A percentile compares a stretch with the other conserved stretches of the same genome.
These are phyloP conservation scores for Aechmea fasciata DNA, from an alignment of 176 grass and related monocot species.

Conservation along the genomic window DNA sequence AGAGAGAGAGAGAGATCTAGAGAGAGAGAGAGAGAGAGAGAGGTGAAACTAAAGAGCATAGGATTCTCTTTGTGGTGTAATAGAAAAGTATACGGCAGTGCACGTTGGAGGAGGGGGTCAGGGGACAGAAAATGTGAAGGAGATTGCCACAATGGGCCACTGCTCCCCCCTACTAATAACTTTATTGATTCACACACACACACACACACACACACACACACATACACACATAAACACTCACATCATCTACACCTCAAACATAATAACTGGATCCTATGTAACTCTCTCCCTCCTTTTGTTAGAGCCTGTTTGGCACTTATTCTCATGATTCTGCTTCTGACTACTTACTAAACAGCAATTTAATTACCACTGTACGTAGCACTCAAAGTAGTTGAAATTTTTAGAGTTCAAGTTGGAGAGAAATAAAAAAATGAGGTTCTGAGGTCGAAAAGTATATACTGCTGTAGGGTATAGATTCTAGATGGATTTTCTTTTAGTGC, in stretches of 20 bases:
- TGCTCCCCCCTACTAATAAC: neutral
- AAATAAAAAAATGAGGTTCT: too few species aligned
- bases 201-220: too few species aligned
- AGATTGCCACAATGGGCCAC: slow-evolving; percentile 11
- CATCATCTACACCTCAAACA: too few species aligned
- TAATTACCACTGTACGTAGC: too few species aligned
- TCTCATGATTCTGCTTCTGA: neutral
- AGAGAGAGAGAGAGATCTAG: neutral
- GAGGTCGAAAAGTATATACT: too few species aligned
- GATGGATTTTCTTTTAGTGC: too few species aligned
- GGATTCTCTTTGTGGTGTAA: slow-evolving; percentile 20
- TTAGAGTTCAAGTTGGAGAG: too few species aligned
- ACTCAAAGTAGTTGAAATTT: too few species aligned
- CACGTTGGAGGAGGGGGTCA: slow-evolving; percentile 43
- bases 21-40: neutral
- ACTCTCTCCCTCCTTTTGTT: neutral
- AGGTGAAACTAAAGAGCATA: slow-evolving; percentile 12
- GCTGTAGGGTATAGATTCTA: too few species aligned
- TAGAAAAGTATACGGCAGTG: slow-evolving; percentile 28
- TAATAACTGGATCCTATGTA: neutral
- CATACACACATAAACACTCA: too few species aligned
- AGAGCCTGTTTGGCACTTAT: neutral
- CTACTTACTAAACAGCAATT: neutral
- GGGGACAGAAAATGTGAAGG: slow-evolving; percentile 34
- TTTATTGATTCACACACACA: too few species aligned